A percentile compares a stretch with the other conserved stretches of the same genome.
Conservation (phyloP, 495 filamentous ascomycete species). For the Umbilicaria muhlenbergii region DNA sequence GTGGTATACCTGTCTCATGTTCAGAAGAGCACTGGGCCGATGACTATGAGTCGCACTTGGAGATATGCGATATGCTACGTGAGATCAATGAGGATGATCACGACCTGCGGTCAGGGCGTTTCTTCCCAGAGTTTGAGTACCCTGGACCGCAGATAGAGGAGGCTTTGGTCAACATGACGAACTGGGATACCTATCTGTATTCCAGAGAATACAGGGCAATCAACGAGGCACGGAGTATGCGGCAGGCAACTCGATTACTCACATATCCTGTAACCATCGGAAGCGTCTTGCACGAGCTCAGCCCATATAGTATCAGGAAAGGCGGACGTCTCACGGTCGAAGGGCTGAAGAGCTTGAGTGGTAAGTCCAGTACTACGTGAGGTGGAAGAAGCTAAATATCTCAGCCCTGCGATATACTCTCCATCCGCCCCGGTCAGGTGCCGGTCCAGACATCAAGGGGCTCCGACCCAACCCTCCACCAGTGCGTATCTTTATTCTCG, state of each 20-base stretch:
- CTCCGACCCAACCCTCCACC: slow-evolving; percentile 72
- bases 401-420: slow-evolving; percentile 82
- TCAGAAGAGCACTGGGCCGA: slow-evolving; percentile 86
- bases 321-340: slow-evolving; percentile 65
- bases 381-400: slow-evolving; percentile 2
- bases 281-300: slow-evolving; percentile 83
- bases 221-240: slow-evolving; percentile 69
- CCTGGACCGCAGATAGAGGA: slow-evolving; percentile 81
- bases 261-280: slow-evolving; percentile 88
- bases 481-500: slow-evolving; percentile 83
- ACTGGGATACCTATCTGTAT: slow-evolving; percentile 94
- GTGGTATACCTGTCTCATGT: slow-evolving; percentile 86
- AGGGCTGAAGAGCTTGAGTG: slow-evolving; percentile 81
- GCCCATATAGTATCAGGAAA: slow-evolving; percentile 66
- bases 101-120: slow-evolving; percentile 75
- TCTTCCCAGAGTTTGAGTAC: slow-evolving; percentile 89
- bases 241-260: slow-evolving; percentile 80
- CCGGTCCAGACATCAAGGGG: slow-evolving; percentile 56
- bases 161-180: slow-evolving; percentile 87
- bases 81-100: slow-evolving; percentile 98
- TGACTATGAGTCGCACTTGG: slow-evolving; percentile 80
- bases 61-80: slow-evolving; percentile 79
- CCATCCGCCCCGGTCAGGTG: slow-evolving; percentile 70
- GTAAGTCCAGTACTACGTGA: slow-evolving; percentile 31
- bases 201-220: slow-evolving; percentile 78